Evolutionary conservation across 2,329 filamentous ascomycete species (phyloP), one percentile per base, ranked within the genome.

Genomic region (Aureobasidium pullulans): DNA sequence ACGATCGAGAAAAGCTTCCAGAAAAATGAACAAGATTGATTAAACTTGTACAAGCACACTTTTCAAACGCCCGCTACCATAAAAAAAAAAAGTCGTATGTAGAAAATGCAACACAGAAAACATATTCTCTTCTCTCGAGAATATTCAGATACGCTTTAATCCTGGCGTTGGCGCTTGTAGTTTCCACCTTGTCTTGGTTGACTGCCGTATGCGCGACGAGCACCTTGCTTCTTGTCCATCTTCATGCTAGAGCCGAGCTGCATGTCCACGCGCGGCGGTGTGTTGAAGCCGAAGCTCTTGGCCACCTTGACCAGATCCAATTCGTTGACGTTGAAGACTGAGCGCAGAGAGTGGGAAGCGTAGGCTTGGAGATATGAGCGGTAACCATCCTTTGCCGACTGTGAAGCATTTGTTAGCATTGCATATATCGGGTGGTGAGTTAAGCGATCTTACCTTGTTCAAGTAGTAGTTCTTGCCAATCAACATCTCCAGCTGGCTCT

Each of bases 391-490:
- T 86, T 87, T 44, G 84, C 84, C 34, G 82, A 84, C 79, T 83
- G 64, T 43, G 19, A 42, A 15, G 42, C 19, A 50, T 7, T 4
- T 23, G 32, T 53, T 34, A 43, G 36, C 53, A 43, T 36, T 23
- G 15, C 42, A 6, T 13, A 8, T n/a, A 34, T 43, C 4, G 13
- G 5, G 9, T 42, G 6, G 6, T 32, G 28, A 19, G 28, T 6
- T 10, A 11, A 6, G 5, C 6, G 28, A 39, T 67, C 76, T 60
- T 70, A 83, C 81, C 82, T 96, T 94, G 78, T 96, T 94, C 61
- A 99, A 82, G 74, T 96, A 96, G 79, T 97, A 97, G 76, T 99
- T 97, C 73, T 94, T 89, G 32, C 84, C 84, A 68, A 99, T 95
- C 65, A 97, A 82, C 76, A 93, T 94, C 80, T 97, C 93, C 9